A percentile compares a stretch with the other conserved stretches of the same genome.
Conservation (phyloP, 495 filamentous ascomycete species). For the Penicillium flavigenum region DNA sequence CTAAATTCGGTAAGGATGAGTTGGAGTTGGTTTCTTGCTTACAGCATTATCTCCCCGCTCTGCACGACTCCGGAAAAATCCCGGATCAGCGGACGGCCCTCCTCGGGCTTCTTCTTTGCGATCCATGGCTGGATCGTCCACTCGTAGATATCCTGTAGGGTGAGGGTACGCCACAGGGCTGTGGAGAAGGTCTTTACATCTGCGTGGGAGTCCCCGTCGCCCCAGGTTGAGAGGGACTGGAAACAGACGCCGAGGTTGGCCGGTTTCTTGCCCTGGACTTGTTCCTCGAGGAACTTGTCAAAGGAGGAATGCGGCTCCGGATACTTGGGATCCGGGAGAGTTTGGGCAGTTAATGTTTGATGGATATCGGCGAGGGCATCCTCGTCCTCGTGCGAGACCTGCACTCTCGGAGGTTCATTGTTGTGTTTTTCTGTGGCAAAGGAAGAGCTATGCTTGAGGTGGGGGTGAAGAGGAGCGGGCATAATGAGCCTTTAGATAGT, state of each 20-base stretch:
- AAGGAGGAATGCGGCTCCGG: constrained; percentile 39
- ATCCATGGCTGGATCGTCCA: constrained; percentile 42
- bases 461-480: constrained; percentile 35
- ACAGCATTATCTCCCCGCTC: constrained; percentile 72
- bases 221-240: constrained; percentile 41
- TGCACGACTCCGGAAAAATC: constrained; percentile 67
- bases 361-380: constrained; percentile 39
- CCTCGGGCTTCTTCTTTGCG: constrained; percentile 28
- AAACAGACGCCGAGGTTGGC: constrained; percentile 40
- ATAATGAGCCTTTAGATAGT: constrained; percentile 21
- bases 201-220: constrained; percentile 31
- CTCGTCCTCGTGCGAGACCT: constrained; percentile 35
- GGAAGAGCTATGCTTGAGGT: constrained; percentile 24
- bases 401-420: constrained; percentile 30
- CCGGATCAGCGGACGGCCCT: constrained; percentile 41
- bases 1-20: neutral
- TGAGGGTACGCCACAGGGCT: constrained; percentile 39
- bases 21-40: constrained; percentile 15
- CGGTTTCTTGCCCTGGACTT: constrained; percentile 34
- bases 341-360: constrained; percentile 32
- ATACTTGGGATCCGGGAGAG: constrained; percentile 20
- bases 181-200: constrained; percentile 37
- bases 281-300: constrained; percentile 39
- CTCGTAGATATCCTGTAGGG: constrained; percentile 39
- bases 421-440: constrained; percentile 23